Percentiles rank a stretch among this genome's conserved stretches.
Conservation (phyloP, 306 rosid genomes). For the Clitoria ternatea region DNA sequence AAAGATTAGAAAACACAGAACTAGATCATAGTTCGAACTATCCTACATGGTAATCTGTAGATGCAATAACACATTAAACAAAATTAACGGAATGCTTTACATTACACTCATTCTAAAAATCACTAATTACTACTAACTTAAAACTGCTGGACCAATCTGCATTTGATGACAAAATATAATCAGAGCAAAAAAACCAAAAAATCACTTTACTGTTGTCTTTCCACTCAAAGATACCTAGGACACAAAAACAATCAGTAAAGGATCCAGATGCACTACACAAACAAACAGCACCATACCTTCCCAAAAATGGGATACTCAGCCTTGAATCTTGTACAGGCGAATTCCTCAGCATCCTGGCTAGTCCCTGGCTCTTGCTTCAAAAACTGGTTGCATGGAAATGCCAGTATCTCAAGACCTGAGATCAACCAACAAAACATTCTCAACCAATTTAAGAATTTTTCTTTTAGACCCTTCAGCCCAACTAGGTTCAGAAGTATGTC, state of each 20-base stretch:
- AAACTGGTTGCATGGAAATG: conserved; percentile 94
- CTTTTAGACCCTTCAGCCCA: not conserved
- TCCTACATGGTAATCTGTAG: not conserved
- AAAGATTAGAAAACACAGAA: not conserved
- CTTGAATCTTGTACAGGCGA: conserved; percentile 78
- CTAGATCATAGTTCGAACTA: not conserved
- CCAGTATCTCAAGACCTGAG: conserved; percentile 76
- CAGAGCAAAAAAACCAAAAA: not conserved
- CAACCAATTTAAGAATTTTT: not conserved
- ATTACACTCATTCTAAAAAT: not conserved
- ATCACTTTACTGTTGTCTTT: not conserved
- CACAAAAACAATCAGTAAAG: not conserved
- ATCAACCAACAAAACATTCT: conserved; percentile 24
- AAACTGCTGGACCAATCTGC: not conserved
- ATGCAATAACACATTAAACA: not conserved
- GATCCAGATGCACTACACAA: not conserved
- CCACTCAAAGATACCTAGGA: not conserved
- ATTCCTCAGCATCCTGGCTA: conserved; percentile 49
- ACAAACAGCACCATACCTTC: conserved; percentile 45
- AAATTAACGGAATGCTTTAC: not conserved
- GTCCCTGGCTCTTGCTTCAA: conserved; percentile 72
- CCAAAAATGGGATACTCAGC: conserved; percentile 86
- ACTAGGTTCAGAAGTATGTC: not conserved
- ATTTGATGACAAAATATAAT: not conserved
- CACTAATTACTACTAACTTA: not conserved